phyloP scores from a whole-genome alignment of 192 early-diverging fungal species.

The Coemansia sp. region DNA sequence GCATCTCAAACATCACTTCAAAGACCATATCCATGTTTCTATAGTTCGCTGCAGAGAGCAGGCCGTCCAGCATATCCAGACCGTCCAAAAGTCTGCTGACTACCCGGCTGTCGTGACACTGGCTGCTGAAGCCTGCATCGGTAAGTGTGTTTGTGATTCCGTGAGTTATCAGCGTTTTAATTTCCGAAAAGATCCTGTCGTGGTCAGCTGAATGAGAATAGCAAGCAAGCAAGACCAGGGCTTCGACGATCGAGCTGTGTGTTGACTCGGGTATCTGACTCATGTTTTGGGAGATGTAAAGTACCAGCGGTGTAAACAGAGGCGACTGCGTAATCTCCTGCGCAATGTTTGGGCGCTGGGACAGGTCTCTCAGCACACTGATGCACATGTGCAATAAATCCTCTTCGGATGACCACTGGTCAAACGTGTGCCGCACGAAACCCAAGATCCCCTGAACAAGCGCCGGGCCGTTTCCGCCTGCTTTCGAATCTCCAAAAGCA shows the following conservation, averaged over 20 bases:
- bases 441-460: slow-evolving; percentile 30
- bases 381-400: slow-evolving; percentile 48
- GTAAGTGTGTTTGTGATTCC: slow-evolving; percentile 18
- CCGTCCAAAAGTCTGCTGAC: slow-evolving; percentile 38
- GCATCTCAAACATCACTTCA: slow-evolving; percentile 43
- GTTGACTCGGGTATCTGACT: slow-evolving; percentile 42
- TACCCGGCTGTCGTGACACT: slow-evolving; percentile 25
- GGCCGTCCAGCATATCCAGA: slow-evolving; percentile 54
- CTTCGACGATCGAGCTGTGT: slow-evolving; percentile 48
- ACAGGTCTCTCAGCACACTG: slow-evolving; percentile 35
- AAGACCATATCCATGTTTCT: slow-evolving; percentile 47
- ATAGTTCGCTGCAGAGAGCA: slow-evolving; percentile 44
- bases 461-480: slow-evolving; percentile 29
- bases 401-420: slow-evolving; percentile 45
- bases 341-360: slow-evolving; percentile 36
- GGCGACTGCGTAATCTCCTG: slow-evolving; percentile 30
- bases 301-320: slow-evolving; percentile 34
- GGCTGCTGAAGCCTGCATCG: slow-evolving; percentile 3
- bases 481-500: slow-evolving; percentile 29
- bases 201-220: slow-evolving; percentile 34
- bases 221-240: slow-evolving; percentile 35
- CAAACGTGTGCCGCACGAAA: slow-evolving; percentile 36
- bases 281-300: slow-evolving; percentile 35
- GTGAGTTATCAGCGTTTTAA: slow-evolving; percentile 28
- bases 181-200: slow-evolving; percentile 29